Percentiles rank a stretch among this genome's conserved stretches.
Evolutionary conservation across 1,284 basidiomycete species (phyloP).

Genomic region (Leccinum fallax): DNA sequence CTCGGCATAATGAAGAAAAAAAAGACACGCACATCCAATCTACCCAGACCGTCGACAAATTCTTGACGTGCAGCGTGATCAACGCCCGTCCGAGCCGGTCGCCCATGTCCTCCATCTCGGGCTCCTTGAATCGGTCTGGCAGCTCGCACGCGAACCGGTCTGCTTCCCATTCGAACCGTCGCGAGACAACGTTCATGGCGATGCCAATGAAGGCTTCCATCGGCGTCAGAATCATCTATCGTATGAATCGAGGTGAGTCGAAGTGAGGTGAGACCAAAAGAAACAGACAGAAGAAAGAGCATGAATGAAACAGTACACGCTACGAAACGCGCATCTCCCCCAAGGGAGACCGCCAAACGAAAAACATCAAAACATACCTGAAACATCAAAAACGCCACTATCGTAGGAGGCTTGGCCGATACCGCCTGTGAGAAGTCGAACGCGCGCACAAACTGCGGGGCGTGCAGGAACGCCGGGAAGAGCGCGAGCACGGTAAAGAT

Average conservation of each 20-base stretch:
- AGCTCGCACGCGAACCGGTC: conserved; percentile 81
- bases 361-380: conserved; percentile 47
- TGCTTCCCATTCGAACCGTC: conserved; percentile 89
- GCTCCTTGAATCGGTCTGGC: conserved; percentile 46
- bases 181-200: conserved; percentile 77
- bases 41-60: conserved; percentile 88
- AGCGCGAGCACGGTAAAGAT: conserved; percentile 84
- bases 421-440: conserved; percentile 84
- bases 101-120: conserved; percentile 70
- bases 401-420: conserved; percentile 73
- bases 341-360: background rate
- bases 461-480: conserved; percentile 92
- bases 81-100: conserved; percentile 81
- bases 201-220: conserved; percentile 80
- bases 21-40: conserved; percentile 76
- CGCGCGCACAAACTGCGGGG: conserved; percentile 79
- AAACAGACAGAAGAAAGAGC: background rate
- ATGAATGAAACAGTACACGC: background rate
- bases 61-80: conserved; percentile 85
- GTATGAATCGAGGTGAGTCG: background rate
- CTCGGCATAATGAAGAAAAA: background rate
- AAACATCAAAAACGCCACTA: conserved; percentile 89
- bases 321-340: background rate
- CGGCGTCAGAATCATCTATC: conserved; percentile 79
- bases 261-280: background rate